These are phyloP conservation scores for Annulohypoxylon truncatum DNA, from an alignment of 2,329 filamentous ascomycete species.

Conservation along the genomic window DNA sequence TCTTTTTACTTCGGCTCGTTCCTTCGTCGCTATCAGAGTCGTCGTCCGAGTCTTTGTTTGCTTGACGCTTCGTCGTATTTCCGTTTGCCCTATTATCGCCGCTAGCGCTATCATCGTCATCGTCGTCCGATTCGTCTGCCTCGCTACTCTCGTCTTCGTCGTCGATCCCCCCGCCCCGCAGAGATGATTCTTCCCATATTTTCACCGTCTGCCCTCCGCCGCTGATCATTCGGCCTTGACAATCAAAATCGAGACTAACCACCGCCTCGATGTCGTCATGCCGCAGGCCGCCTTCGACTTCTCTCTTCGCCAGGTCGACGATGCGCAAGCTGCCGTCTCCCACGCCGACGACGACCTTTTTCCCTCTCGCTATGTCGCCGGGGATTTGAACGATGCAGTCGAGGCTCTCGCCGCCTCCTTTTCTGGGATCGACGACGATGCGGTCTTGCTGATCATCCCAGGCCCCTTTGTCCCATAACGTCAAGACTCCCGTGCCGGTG, in stretches of 20 bases:
- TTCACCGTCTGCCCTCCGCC: constrained; percentile 89
- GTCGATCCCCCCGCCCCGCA: constrained; percentile 57
- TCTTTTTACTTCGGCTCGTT: constrained; percentile 61
- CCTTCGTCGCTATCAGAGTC: constrained; percentile 61
- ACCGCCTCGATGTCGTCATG: constrained; percentile 93
- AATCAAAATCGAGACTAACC: constrained; percentile 84
- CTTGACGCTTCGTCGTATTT: constrained; percentile 54
- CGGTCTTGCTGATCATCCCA: constrained; percentile 97
- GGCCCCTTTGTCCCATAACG: constrained; percentile 91
- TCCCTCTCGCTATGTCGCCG: constrained; percentile 74
- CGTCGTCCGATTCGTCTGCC: constrained; percentile 57
- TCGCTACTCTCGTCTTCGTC: constrained; percentile 63
- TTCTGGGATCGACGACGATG: constrained; percentile 77
- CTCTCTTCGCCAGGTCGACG: constrained; percentile 78
- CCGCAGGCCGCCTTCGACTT: constrained; percentile 73
- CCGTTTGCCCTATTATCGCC: constrained; percentile 62
- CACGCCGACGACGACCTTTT: constrained; percentile 81
- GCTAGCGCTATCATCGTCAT: constrained; percentile 61
- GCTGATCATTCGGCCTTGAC: constrained; percentile 85
- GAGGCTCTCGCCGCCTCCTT: constrained; percentile 77
- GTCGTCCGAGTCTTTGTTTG: constrained; percentile 56
- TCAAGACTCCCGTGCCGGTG: constrained; percentile 81
- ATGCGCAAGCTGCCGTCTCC: constrained; percentile 84
- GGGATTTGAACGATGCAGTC: constrained; percentile 82
- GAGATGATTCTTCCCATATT: constrained; percentile 84